Evolutionary conservation across 495 filamentous ascomycete genomes (phyloP), one percentile per base, ranked within the genome.

Genomic region (Aspergillus bertholletiae): DNA sequence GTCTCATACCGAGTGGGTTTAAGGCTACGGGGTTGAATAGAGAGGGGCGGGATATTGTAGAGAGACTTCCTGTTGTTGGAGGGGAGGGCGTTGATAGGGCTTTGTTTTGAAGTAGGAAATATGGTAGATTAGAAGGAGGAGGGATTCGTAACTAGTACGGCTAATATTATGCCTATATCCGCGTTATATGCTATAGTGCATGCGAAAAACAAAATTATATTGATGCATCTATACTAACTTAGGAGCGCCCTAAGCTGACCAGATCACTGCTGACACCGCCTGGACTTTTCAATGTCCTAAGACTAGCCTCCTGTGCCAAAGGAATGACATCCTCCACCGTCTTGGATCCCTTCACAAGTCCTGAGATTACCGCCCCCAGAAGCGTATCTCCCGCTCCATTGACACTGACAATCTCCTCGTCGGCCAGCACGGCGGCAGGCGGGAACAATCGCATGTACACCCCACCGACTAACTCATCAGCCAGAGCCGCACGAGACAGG

Each of bases 331-430:
- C 67, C 48, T 76, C 73, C 28, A 78, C 57, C 9, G 57, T 44
- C 51, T 51, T 63, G 7, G 46, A 49, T 4, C 55, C 57, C 46
- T 70, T 70, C 5, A 76, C 74, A 59, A 88, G 62, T 20, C 88
- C 88, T 1, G 90, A 85, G 21, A 96, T 72, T 28, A 96, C 37
- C 15, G 89, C 87, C 3, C 93, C 94, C 2, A 94, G 73, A 58
- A 97, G 89, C 0, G 94, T 97, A 72, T 98, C 94, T 5, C 94
- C 94, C 0, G 90, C 92, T 0, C 92, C 94, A 65, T 97, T 98
- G 12, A 97, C 94, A 57, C 88, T 93, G 12, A 93, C 85, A 5
- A 96, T 76, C 26, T 90, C 81, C 15, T 79, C 67, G 0, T 71
- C 59, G 11, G 57, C 48, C 1, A 96, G 73, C n/a, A 72, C 65